Evolutionary conservation across 148 eudicot species (phyloP).

Genomic region (Camellia granthamiana): DNA sequence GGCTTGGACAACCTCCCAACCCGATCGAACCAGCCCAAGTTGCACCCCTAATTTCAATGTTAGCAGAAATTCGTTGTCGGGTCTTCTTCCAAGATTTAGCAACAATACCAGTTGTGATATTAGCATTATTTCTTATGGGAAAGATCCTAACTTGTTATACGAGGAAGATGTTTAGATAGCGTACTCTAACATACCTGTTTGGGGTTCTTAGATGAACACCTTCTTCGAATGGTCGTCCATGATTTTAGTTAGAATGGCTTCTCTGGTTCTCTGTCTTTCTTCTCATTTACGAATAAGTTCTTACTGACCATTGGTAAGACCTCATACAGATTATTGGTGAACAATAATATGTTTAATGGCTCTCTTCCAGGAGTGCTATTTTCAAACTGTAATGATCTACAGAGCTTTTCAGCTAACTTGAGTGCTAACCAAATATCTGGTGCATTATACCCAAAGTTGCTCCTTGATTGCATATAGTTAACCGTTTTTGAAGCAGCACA

Average conservation of each 20-base stretch:
- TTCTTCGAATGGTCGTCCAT: constrained; percentile 28
- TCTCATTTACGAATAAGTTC: constrained; percentile 34
- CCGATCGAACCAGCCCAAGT: too few relatives aligned
- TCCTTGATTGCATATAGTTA: constrained; percentile 37
- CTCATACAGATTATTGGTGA: constrained; percentile 31
- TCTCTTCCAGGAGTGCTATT: constrained; percentile 31
- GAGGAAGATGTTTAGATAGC: constrained; percentile 32
- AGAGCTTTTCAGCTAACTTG: constrained; percentile 39
- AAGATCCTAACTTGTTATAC: constrained; percentile 23
- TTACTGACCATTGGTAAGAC: constrained; percentile 12
- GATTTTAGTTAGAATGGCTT: constrained; percentile 51
- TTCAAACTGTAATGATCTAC: constrained; percentile 33
- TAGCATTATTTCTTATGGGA: constrained; percentile 21
- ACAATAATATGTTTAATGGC: constrained; percentile 42
- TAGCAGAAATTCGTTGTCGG: constrained; percentile 45
- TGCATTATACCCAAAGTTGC: constrained; percentile 21
- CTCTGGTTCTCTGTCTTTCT: constrained; percentile 34
- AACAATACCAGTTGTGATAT: constrained; percentile 27
- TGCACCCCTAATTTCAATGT: constrained; percentile 21
- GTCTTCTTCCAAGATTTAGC: constrained; percentile 23
- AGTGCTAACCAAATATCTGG: constrained; percentile 48
- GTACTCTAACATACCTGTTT: constrained; percentile 25
- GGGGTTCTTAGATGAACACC: constrained; percentile 23
- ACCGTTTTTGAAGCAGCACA: constrained; percentile 43
- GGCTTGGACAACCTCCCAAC: too few relatives aligned